Base-by-base conservation (phyloP, 768 basidiomycete species). In the Baorangia bicolor region DNA sequence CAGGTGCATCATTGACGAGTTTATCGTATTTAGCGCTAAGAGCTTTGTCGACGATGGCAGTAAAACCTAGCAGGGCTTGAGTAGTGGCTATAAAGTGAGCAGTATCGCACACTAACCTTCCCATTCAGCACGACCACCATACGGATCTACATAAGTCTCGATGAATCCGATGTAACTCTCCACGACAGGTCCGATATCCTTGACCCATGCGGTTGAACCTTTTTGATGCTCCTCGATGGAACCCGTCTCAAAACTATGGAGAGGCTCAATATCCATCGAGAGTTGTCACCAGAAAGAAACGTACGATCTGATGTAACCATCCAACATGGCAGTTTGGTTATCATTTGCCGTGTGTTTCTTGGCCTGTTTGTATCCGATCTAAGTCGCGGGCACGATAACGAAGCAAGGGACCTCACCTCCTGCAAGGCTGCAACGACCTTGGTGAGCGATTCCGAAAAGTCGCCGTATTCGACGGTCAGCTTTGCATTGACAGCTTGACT, bases 81-180 rank as follows among this genome's bases (percentile, higher is more conserved):
- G 38, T 52, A 46, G n/a, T 50, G 6, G 1, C 3, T 28, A 37
- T 3, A 25, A 25, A 38, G 11, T 44, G 33, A 37, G 20, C 25
- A 35, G 50, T 40, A 27, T 25, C 43, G 40, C 53, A 46, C 8
- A 51, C 62, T 34, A 52, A 84, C 90, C 92, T 82, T 94, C 92
- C 92, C 92, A 94, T 69, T 94, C 93, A 0, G 93, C 93, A 48
- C 93, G 84, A n/a, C 82, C 87, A 34, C 92, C 93, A 56, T 90
- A 93, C 8, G 93, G 93, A 66, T 94, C 93, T 18, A 93, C 87
- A 57, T 91, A 91, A 1, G 87, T 92, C 77, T 92, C 90, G 38
- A 92, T 80, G 69, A 91, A 92, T 72, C 92, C 92, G 53, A 94
- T 85, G 69, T 94, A 93, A 30, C 84, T 88, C 71, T 94, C 92